A percentile compares a stretch with the other conserved stretches of the same genome.
phyloP scores from a whole-genome alignment of 2,329 filamentous ascomycete species.

The Erysiphe pulchra region DNA sequence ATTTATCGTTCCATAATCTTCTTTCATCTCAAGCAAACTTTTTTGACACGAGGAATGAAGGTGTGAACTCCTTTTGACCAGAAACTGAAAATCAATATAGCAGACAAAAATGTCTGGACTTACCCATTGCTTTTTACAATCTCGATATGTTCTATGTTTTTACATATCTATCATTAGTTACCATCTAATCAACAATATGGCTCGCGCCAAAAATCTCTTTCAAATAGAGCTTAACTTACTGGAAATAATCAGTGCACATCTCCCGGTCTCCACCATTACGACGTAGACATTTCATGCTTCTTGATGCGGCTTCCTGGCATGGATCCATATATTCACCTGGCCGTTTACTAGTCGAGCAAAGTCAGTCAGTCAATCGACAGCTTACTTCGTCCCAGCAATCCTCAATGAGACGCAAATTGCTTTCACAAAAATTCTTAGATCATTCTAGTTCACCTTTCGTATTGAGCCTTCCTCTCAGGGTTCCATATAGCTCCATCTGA shows the following conservation, averaged over 20 bases:
- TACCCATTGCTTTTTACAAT: constrained; percentile 92
- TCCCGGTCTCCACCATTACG: constrained; percentile 64
- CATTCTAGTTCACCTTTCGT: no score
- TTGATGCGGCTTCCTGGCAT: constrained; percentile 72
- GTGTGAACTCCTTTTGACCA: no score
- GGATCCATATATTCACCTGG: constrained; percentile 84
- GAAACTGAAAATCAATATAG: no score
- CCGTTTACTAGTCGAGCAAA: constrained; percentile 35
- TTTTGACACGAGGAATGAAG: no score
- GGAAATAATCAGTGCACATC: constrained; percentile 92
- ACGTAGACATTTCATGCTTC: constrained; percentile 68
- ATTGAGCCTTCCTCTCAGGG: no score
- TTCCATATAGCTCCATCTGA: no score
- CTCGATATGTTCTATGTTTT: constrained; percentile 50
- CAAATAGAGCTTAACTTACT: constrained; percentile 29
- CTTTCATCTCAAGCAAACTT: no score
- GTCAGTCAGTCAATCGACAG: constrained; percentile 2
- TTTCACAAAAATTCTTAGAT: no score
- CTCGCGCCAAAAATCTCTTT: not conserved
- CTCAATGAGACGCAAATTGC: no score
- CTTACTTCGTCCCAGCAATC: no score
- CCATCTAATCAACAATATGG: not conserved
- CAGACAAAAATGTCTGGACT: constrained; percentile 8
- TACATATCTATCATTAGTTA: not conserved
- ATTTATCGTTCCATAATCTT: no score